phyloP scores from a whole-genome alignment of 176 grass and related monocot species.

The Hordeum vulgare region MorexV3_pseudomolecules_assembly NC_058520.1:89917522-89918021 shows the following conservation, averaged over 20 bases:
- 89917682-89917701: neutral
- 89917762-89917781: neutral
- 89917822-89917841: constrained; percentile 60
- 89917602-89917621: neutral
- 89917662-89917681: constrained; percentile 8
- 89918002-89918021: constrained; percentile 55
- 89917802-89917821: neutral
- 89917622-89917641: neutral
- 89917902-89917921: constrained; percentile 63
- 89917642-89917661: constrained; percentile 30
- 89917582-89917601: neutral
- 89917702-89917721: constrained; percentile 75
- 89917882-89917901: constrained; percentile 61
- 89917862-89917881: constrained; percentile 66
- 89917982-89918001: constrained; percentile 36
- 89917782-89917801: neutral
- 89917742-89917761: neutral
- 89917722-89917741: constrained; percentile 33
- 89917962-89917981: constrained; percentile 77
- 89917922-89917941: constrained; percentile 60
- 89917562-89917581: neutral
- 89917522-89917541: neutral
- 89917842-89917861: constrained; percentile 69
- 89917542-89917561: neutral
- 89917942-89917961: constrained; percentile 66